Conservation (phyloP, 2,329 filamentous ascomycete genomes). For the Exophiala spinifera region DNA sequence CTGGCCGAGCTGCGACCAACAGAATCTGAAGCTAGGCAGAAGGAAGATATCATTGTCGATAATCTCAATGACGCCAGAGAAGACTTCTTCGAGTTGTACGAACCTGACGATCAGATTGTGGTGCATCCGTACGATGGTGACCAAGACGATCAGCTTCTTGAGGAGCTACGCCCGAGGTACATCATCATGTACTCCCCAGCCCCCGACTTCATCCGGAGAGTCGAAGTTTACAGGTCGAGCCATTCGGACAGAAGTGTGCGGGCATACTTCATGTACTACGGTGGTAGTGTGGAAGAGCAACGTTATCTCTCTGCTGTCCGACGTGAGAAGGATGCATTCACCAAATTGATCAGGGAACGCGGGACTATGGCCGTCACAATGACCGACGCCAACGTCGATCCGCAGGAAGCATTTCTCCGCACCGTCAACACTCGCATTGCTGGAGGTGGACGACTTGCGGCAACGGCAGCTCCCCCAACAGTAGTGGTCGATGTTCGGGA, state of each 20-base stretch:
- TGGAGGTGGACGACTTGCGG: conserved; percentile 78
- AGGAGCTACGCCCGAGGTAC: conserved; percentile 88
- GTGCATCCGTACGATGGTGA: conserved; percentile 94
- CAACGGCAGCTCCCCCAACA: conserved; percentile 81
- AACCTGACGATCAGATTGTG: conserved; percentile 83
- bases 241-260: conserved; percentile 66
- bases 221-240: conserved; percentile 94
- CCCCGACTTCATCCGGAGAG: conserved; percentile 84
- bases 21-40: conserved; percentile 70
- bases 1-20: conserved; percentile 81
- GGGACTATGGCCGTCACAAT: conserved; percentile 88
- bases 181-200: conserved; percentile 99
- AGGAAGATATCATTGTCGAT: conserved; percentile 72
- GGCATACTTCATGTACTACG: conserved; percentile 97
- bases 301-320: conserved; percentile 83
- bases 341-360: conserved; percentile 88
- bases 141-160: conserved; percentile 91
- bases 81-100: conserved; percentile 84
- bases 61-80: conserved; percentile 72
- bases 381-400: conserved; percentile 70
- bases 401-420: conserved; percentile 86
- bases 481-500: conserved; percentile 95
- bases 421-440: conserved; percentile 97
- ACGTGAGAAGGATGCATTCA: conserved; percentile 96
- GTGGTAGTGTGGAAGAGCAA: conserved; percentile 91